phyloP scores from a whole-genome alignment of 2,329 filamentous ascomycete species.

The Ambrosiella beaveri region DNA sequence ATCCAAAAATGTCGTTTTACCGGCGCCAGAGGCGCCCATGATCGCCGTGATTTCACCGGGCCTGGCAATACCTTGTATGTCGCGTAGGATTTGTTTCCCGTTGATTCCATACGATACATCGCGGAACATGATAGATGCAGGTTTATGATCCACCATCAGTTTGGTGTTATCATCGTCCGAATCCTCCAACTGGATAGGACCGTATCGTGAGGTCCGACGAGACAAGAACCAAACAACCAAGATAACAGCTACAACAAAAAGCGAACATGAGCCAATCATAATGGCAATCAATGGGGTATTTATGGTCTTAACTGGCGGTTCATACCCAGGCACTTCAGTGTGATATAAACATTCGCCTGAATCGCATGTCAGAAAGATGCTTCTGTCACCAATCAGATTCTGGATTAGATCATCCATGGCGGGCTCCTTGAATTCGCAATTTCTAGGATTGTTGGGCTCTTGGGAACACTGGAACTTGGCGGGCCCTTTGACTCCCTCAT shows the following conservation, averaged over 20 bases:
- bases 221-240: slow-evolving; percentile 76
- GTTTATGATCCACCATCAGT: slow-evolving; percentile 81
- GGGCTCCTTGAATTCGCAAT: slow-evolving; percentile 76
- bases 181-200: slow-evolving; percentile 68
- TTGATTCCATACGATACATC: slow-evolving; percentile 77
- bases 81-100: slow-evolving; percentile 66
- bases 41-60: slow-evolving; percentile 94
- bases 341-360: slow-evolving; percentile 86
- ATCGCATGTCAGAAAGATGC: slow-evolving; percentile 66
- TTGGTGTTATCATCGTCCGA: slow-evolving; percentile 76
- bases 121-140: slow-evolving; percentile 73
- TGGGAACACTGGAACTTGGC: slow-evolving; percentile 64
- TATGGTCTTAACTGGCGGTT: slow-evolving; percentile 77
- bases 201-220: slow-evolving; percentile 51
- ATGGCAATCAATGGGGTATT: slow-evolving; percentile 93
- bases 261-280: slow-evolving; percentile 68
- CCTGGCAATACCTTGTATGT: slow-evolving; percentile 70
- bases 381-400: slow-evolving; percentile 76
- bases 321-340: slow-evolving; percentile 83
- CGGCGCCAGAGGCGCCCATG: slow-evolving; percentile 94
- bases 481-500: slow-evolving; percentile 67
- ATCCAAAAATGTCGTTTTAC: slow-evolving; percentile 93
- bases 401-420: slow-evolving; percentile 84
- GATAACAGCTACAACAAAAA: slow-evolving; percentile 81
- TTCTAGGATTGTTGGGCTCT: slow-evolving; percentile 42